Evolutionary conservation across 78 protist species (phyloP).

Genomic region (Dictyostelium purpureum): DNA sequence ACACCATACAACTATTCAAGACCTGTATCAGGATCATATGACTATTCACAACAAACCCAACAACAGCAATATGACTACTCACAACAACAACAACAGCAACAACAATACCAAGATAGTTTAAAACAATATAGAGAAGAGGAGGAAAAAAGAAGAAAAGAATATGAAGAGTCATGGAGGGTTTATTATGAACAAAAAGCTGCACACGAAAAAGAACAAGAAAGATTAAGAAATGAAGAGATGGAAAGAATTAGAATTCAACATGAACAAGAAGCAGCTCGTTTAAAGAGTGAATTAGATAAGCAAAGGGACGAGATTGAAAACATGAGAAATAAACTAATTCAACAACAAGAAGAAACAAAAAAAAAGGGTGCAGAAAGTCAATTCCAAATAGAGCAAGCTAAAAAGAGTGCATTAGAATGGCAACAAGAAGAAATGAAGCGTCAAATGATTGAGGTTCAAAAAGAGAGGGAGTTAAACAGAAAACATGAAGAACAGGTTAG

Average conservation of each 20-base stretch:
- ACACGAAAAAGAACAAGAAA: conserved; percentile 28
- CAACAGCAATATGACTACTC: neutral
- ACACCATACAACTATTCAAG: too few species aligned
- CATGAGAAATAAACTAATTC: neutral
- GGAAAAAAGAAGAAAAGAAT: conserved; percentile 23
- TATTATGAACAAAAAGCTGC: conserved; percentile 52
- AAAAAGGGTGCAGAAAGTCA: neutral
- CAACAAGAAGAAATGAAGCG: conserved; percentile 66
- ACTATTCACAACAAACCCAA: neutral
- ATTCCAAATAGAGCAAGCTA: conserved; percentile 7
- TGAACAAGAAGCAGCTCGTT: neutral
- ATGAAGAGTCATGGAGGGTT: conserved; percentile 36
- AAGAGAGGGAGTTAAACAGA: conserved; percentile 31
- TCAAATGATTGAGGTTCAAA: conserved; percentile 52
- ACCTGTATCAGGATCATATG: neutral
- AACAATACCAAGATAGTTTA: neutral
- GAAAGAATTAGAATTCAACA: conserved; percentile 48
- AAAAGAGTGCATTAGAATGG: neutral
- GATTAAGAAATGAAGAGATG: conserved; percentile 22
- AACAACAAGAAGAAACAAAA: neutral
- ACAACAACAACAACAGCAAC: neutral
- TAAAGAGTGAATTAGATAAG: conserved; percentile 23
- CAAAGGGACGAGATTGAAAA: conserved; percentile 38
- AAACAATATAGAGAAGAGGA: conserved; percentile 3
- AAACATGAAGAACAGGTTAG: conserved; percentile 54